These are phyloP conservation scores for Populus tremula DNA, from an alignment of 345 rosid genomes.

Conservation along the genomic window DNA sequence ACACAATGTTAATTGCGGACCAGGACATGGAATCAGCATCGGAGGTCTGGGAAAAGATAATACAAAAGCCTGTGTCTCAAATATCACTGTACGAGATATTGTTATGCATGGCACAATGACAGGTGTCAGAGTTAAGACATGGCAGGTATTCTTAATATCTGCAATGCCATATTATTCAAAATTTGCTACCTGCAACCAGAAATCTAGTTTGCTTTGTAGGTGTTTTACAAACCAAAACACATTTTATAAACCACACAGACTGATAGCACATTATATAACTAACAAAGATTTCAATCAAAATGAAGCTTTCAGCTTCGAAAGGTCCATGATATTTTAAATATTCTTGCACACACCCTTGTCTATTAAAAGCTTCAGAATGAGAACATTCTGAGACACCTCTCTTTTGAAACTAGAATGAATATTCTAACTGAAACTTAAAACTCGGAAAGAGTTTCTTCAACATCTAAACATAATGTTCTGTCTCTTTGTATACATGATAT, in stretches of 20 bases:
- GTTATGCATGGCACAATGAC: constrained; percentile 79
- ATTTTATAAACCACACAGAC: not conserved
- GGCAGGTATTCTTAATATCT: constrained; percentile 67
- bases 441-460: not conserved
- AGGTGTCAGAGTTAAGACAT: constrained; percentile 91
- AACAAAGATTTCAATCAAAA: not conserved
- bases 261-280: not conserved
- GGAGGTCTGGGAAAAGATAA: constrained; percentile 83
- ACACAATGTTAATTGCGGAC: constrained; percentile 87
- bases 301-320: constrained; percentile 6
- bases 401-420: not conserved
- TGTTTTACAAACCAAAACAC: not conserved
- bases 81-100: constrained; percentile 78
- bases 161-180: not conserved
- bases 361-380: not conserved
- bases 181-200: constrained; percentile 5
- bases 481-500: not conserved
- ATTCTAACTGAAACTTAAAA: not conserved
- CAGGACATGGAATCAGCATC: constrained; percentile 96
- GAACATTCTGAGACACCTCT: not conserved
- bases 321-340: not conserved
- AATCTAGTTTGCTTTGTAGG: constrained; percentile 4
- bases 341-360: not conserved
- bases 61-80: constrained; percentile 91
- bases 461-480: not conserved